Percentiles rank a stretch among this genome's conserved stretches.
Conservation (phyloP, 2,329 filamentous ascomycete species). For the Colletotrichum siamense region DNA sequence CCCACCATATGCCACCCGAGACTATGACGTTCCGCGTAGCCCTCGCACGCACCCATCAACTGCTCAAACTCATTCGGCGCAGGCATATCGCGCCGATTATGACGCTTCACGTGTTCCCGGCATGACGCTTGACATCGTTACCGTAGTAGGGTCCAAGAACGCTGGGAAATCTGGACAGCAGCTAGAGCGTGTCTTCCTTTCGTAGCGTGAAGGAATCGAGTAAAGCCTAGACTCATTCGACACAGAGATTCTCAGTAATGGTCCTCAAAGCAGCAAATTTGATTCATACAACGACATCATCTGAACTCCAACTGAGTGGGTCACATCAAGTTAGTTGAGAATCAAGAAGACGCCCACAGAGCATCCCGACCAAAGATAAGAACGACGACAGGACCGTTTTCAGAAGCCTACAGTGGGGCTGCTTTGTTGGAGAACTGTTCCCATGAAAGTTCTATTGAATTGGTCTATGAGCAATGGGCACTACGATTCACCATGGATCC, state of each 20-base stretch:
- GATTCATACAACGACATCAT: no score
- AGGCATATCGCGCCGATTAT: background rate
- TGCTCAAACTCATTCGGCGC: background rate
- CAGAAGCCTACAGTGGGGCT: no score
- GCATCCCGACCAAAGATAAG: no score
- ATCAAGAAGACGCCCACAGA: no score
- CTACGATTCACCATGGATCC: fast-evolving
- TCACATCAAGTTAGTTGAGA: no score
- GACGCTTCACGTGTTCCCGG: background rate
- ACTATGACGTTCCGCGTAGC: background rate
- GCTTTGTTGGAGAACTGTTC: background rate
- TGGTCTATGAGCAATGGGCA: background rate
- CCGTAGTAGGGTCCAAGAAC: background rate
- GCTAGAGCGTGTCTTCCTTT: no score
- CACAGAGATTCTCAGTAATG: no score
- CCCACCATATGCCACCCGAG: background rate
- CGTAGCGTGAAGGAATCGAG: no score
- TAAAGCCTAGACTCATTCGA: no score
- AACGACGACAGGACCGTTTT: no score
- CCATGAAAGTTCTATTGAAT: background rate
- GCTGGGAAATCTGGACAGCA: fast-evolving
- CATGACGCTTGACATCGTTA: background rate
- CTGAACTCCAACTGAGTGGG: no score
- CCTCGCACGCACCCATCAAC: background rate
- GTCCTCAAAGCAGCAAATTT: no score